A percentile compares a stretch with the other conserved stretches of the same genome.
phyloP scores from a whole-genome alignment of 495 filamentous ascomycete species.

The Hypoxylon subgilvum region DNA sequence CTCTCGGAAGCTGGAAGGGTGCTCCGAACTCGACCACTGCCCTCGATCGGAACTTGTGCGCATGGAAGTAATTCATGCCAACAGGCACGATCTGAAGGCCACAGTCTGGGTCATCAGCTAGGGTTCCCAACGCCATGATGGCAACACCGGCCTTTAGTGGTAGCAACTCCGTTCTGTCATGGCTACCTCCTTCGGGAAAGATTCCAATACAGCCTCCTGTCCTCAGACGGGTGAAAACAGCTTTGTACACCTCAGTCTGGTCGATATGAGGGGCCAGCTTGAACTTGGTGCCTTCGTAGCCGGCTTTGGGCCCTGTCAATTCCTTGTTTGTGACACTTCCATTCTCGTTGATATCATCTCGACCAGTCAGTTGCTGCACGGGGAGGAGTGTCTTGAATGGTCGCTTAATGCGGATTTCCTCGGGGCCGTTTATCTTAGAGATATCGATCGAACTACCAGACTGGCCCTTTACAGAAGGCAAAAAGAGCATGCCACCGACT shows the following conservation, averaged over 20 bases:
- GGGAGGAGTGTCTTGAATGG: constrained; percentile 75
- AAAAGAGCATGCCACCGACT: constrained; percentile 79
- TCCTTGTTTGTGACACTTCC: constrained; percentile 55
- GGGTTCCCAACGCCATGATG: constrained; percentile 93
- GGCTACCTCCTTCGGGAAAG: constrained; percentile 96
- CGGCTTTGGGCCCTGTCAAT: constrained; percentile 59
- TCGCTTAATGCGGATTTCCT: constrained; percentile 86
- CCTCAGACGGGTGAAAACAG: constrained; percentile 82
- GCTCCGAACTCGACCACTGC: constrained; percentile 96
- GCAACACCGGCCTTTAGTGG: constrained; percentile 97
- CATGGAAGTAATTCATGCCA: constrained; percentile 99
- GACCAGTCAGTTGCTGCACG: constrained; percentile 78
- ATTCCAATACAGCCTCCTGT: constrained; percentile 91
- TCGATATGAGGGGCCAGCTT: constrained; percentile 93
- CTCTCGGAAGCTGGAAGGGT: constrained; percentile 78
- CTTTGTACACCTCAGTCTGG: constrained; percentile 90
- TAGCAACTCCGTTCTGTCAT: constrained; percentile 91
- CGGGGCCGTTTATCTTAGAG: constrained; percentile 74
- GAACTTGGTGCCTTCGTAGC: constrained; percentile 79
- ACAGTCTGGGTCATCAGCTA: constrained; percentile 86
- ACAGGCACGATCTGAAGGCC: constrained; percentile 99
- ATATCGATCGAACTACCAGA: constrained; percentile 79
- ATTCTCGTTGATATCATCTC: constrained; percentile 68
- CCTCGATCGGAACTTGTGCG: constrained; percentile 96
- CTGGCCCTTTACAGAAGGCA: constrained; percentile 80